Conservation (phyloP, 176 grass and related monocot species). For the Microstegium vimineum region DNA sequence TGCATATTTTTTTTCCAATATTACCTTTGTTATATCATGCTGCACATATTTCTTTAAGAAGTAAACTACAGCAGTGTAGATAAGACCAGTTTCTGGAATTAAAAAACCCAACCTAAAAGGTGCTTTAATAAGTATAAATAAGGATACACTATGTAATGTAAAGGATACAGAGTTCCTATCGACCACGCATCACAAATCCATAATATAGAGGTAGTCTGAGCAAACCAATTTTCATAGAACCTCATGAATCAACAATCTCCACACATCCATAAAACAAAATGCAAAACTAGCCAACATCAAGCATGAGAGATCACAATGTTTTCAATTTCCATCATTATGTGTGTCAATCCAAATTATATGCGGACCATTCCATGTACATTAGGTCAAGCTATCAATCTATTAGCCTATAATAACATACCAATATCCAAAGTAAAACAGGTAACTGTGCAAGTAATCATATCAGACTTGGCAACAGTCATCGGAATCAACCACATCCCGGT, state of each 20-base stretch:
- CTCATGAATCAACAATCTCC: background rate
- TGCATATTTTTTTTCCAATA: background rate
- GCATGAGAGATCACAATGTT: background rate
- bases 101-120: background rate
- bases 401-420: background rate
- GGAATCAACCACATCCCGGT: background rate
- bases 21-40: background rate
- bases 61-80: background rate
- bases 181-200: background rate
- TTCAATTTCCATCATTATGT: background rate
- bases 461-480: background rate
- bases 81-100: background rate
- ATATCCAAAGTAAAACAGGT: background rate
- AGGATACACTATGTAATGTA: background rate
- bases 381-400: background rate
- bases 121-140: background rate
- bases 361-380: background rate
- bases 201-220: background rate
- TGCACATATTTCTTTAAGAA: background rate
- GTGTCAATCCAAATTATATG: background rate
- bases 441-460: background rate
- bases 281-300: background rate
- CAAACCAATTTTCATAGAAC: background rate
- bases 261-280: conserved; percentile 1
- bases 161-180: background rate